phyloP scores from a whole-genome alignment of 345 rosid genomes.

The Conringia planisiliqua region DNA sequence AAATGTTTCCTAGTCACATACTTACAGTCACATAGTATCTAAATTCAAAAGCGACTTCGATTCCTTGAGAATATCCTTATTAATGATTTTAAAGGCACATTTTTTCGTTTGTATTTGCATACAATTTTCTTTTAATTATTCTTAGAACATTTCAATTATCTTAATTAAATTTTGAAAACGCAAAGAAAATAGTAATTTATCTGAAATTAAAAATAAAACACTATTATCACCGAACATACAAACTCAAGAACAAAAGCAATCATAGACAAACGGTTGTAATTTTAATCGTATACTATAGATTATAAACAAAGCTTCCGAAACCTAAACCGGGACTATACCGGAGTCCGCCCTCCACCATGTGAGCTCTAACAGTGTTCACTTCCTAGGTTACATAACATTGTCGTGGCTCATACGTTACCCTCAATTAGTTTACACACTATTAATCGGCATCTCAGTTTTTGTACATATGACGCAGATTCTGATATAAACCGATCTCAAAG shows the following conservation, averaged over 20 bases:
- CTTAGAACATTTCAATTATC: neutral
- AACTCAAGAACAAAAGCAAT: neutral
- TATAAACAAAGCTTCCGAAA: no score
- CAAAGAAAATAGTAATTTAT: neutral
- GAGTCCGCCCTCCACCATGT: neutral
- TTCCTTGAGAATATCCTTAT: no score
- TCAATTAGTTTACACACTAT: neutral
- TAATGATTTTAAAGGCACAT: no score
- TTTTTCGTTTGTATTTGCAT: neutral
- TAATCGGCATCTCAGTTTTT: neutral
- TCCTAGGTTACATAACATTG: neutral
- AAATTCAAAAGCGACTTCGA: no score
- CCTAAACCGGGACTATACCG: conserved; percentile 11
- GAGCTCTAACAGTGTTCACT: neutral
- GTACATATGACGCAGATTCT: conserved; percentile 5
- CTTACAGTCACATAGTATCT: no score
- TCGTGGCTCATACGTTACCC: conserved; percentile 9
- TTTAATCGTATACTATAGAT: no score
- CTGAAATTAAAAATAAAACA: neutral
- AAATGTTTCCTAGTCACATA: no score
- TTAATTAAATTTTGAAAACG: neutral
- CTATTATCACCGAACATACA: neutral
- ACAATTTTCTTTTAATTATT: neutral
- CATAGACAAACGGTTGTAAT: no score
- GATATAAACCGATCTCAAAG: neutral